These are phyloP conservation scores for Aureobasidium sp. DNA, from an alignment of 2,329 filamentous ascomycete species.

Conservation along the genomic window DNA sequence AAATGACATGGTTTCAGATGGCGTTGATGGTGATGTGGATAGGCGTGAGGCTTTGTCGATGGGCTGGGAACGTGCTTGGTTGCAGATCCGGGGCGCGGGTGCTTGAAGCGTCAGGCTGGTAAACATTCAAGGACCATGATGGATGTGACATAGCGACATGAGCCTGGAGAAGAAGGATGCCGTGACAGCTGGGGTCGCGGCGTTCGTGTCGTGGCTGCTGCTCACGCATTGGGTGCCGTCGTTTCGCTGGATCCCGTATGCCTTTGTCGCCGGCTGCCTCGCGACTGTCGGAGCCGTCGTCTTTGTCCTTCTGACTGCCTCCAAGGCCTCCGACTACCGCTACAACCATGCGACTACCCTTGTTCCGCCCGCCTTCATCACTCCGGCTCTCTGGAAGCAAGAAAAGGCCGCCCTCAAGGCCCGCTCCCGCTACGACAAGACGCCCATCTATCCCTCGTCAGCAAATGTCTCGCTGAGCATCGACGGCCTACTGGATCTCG, in stretches of 20 bases:
- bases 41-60: too few relatives aligned
- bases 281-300: constrained; percentile 48
- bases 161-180: constrained; percentile 68
- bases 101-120: not conserved
- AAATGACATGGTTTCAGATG: too few relatives aligned
- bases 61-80: too few relatives aligned
- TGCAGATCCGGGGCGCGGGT: constrained; percentile 10
- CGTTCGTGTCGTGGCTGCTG: constrained; percentile 83
- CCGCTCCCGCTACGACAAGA: constrained; percentile 59
- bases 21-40: too few relatives aligned
- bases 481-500: constrained; percentile 68
- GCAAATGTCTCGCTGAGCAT: constrained; percentile 71
- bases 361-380: constrained; percentile 23
- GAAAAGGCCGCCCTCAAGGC: constrained; percentile 62
- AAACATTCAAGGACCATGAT: constrained; percentile 6
- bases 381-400: constrained; percentile 52
- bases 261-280: constrained; percentile 65
- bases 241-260: constrained; percentile 78
- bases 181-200: constrained; percentile 58
- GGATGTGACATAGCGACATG: constrained; percentile 37
- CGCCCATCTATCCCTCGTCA: constrained; percentile 67
- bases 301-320: constrained; percentile 56
- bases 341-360: constrained; percentile 31
- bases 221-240: constrained; percentile 74
- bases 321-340: constrained; percentile 57